Conservation (phyloP, 306 rosid species). For the Cucumis cinereus region DNA sequence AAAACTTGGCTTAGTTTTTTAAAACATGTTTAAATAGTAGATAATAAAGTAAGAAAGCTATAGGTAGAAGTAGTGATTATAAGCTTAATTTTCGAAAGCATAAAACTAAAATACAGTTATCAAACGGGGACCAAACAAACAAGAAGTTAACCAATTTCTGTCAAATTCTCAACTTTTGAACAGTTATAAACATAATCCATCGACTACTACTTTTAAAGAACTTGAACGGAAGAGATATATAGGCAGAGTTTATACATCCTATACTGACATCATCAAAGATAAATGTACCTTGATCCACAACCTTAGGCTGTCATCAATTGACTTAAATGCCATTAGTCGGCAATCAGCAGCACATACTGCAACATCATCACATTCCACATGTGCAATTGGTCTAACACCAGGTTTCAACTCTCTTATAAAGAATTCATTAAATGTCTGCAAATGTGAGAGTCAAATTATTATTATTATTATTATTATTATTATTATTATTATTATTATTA, state of each 20-base stretch:
- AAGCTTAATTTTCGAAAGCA: neutral
- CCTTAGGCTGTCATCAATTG: constrained; percentile 63
- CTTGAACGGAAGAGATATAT: neutral
- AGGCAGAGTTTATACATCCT: neutral
- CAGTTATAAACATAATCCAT: neutral
- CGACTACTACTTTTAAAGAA: neutral
- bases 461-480: neutral
- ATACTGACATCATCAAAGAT: neutral
- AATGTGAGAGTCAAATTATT: constrained; percentile 9
- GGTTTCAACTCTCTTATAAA: constrained; percentile 82
- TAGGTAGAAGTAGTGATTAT: neutral
- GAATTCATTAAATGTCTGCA: constrained; percentile 90
- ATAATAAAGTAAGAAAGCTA: no score
- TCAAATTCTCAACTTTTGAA: neutral
- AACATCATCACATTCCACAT: constrained; percentile 47
- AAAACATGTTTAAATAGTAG: no score
- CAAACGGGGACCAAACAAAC: no score
- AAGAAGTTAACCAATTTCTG: neutral
- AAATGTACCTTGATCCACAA: constrained; percentile 89
- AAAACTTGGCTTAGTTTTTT: neutral
- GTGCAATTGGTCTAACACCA: constrained; percentile 64
- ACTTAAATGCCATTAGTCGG: constrained; percentile 75
- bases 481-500: neutral
- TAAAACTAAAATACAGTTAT: neutral
- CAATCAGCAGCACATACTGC: constrained; percentile 90